Base-by-base conservation (phyloP, 2,329 filamentous ascomycete species). In the Alternaria triticimaculans region DNA sequence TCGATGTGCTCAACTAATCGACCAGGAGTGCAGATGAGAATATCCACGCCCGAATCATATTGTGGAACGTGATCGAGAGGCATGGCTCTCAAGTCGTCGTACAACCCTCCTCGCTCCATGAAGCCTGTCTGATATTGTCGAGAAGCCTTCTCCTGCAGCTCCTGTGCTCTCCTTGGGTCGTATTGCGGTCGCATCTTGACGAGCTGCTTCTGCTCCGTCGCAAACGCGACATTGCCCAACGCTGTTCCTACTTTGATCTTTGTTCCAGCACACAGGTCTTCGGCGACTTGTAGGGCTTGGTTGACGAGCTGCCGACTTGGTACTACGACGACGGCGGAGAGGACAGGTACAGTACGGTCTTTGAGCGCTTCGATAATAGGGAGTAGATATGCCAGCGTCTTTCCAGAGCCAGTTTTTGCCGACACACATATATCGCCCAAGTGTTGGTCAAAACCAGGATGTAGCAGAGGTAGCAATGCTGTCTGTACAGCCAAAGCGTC, bases 351-450 rank as follows among this genome's bases (percentile, higher is more conserved):
- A 21, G 82, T 82, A 14, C 87, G 86, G 30, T 87, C 84, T 68
- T 90, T 90, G 53, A 99, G 83, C 55, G 91, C 89, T 49, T 93
- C 88, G 5, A 97, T 87, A 62, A 99, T 89, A 0, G 96, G 96
- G 3, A 99, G 83, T 0, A 95, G 88, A 74, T 99, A 99, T 0
- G 95, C 92, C 15, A 99, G 80, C 0, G 96, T 99, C 78, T 99
- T 99, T 60, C 96, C 96, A 0, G 96, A 98, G 9, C 96, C 96
- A 0, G 96, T 99, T 1, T 95, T 92, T 0, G 96, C 96, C 8
- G 94, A 96, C 3, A 99, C 90, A 48, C 97, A 90, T 5, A 99
- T 81, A 78, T 99, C 96, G 6, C 93, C 92, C 2, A 87, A 82
- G 37, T 89, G 86, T 37, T 87, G 83, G 60, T 86, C 84, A 45